Conservation (phyloP, 805 yeast species). For the Ogataea thermomethanolica region DNA sequence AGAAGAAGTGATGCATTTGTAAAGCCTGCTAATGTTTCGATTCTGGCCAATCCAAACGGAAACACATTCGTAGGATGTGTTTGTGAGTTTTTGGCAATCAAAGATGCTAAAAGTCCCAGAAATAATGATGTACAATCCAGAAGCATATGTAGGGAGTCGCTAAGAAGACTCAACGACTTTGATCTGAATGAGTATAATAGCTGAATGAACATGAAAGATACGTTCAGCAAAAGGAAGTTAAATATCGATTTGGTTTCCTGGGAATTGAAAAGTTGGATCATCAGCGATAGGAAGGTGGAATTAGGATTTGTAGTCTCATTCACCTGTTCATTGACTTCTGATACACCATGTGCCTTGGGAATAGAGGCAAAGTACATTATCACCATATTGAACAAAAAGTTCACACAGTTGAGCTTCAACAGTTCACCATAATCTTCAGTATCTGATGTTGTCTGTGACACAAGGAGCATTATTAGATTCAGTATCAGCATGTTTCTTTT, state of each 20-base stretch:
- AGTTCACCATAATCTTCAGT: conserved; percentile 3
- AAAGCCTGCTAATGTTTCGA: conserved; percentile 92
- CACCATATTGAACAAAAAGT: conserved; percentile 12
- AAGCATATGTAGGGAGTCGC: conserved; percentile 96
- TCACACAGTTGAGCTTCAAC: conserved; percentile 8
- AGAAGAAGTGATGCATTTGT: conserved; percentile 86
- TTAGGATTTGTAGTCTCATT: conserved; percentile 6
- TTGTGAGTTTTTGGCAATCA: conserved; percentile 31
- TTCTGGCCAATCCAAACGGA: conserved; percentile 82
- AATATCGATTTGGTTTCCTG: conserved; percentile 85
- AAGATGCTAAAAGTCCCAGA: conserved; percentile 85
- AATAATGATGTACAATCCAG: conserved; percentile 89
- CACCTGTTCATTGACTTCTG: not conserved
- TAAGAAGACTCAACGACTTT: conserved; percentile 82
- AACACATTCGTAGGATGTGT: conserved; percentile 39
- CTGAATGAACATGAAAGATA: conserved; percentile 93
- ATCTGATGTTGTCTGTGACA: conserved; percentile 13
- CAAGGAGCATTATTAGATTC: conserved; percentile 14
- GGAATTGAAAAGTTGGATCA: conserved; percentile 40
- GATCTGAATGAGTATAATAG: conserved; percentile 88
- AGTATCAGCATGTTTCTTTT: conserved; percentile 24
- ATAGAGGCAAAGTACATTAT: conserved; percentile 17
- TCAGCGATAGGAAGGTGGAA: conserved; percentile 21
- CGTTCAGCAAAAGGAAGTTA: conserved; percentile 77
- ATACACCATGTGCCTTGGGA: conserved; percentile 1